These are phyloP conservation scores for Aspergillus calidoustus DNA, from an alignment of 2,329 filamentous ascomycete species.

Conservation along the genomic window DNA sequence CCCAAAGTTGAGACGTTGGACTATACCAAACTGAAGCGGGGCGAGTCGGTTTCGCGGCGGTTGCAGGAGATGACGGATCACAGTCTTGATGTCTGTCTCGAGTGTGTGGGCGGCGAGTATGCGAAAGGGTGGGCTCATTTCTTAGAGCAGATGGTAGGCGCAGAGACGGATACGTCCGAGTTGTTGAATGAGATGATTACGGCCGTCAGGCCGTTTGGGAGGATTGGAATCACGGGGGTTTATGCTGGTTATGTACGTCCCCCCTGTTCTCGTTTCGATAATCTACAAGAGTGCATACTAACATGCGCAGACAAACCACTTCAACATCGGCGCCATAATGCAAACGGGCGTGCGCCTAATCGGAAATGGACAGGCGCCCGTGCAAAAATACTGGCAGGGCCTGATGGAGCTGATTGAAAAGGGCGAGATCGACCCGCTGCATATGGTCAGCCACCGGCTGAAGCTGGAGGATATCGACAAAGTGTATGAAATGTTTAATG, in stretches of 20 bases:
- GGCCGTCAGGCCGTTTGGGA: conserved; percentile 10
- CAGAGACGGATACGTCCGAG: conserved; percentile 12
- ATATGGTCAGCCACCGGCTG: conserved; percentile 82
- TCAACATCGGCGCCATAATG: conserved; percentile 84
- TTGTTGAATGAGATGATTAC: conserved; percentile 17
- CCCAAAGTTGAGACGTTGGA: conserved; percentile 71
- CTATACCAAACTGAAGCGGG: conserved; percentile 66
- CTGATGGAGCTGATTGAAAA: conserved; percentile 70
- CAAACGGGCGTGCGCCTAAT: conserved; percentile 82
- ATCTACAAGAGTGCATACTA: neutral
- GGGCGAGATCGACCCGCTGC: conserved; percentile 72
- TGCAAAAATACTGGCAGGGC: conserved; percentile 82
- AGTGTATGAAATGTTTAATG: conserved; percentile 67
- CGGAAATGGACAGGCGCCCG: conserved; percentile 71
- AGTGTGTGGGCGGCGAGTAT: conserved; percentile 12
- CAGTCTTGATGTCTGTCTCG: conserved; percentile 67
- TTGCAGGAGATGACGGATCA: conserved; percentile 75
- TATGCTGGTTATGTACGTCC: conserved; percentile 62
- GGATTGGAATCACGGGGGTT: conserved; percentile 53
- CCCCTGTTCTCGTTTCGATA: neutral
- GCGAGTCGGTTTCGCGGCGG: conserved; percentile 69
- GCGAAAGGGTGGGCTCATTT: conserved; percentile 13
- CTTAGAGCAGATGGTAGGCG: conserved; percentile 10
- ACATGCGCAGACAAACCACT: conserved; percentile 68
- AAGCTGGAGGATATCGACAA: conserved; percentile 73